Evolutionary conservation across 2,329 filamentous ascomycete species (phyloP), one percentile per base, ranked within the genome.

Genomic region (Cryphonectria nitschkei): DNA sequence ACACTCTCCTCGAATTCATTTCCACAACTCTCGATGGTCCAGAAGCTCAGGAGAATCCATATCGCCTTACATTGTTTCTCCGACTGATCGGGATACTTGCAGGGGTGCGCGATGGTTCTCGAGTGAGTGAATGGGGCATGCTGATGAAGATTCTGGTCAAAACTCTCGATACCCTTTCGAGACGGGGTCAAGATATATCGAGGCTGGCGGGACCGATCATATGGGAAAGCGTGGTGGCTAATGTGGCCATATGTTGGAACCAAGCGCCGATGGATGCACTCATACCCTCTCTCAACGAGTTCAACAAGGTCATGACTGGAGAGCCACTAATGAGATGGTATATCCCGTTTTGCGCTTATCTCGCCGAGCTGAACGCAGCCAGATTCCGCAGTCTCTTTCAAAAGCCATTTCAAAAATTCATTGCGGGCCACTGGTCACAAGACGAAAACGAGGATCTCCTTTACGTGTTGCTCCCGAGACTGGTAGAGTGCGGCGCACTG

Each of bases 361-460:
- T 96, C 75, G 91, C 93, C 0, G 88, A 93, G 68, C 84, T 97
- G 50, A 90, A 94, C 62, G 79, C 86, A 1, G 88, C 91, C 68
- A 88, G 93, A 54, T 99, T 98, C 77, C 88, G 90, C 68, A 90
- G 89, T 74, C 84, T 98, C n/a, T 86, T 97, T 43, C 84, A 95
- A 9, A 91, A 89, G 52, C 90, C 93, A 70, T 94, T 98, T 75
- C 93, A 97, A 79, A 93, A 89, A 88, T 98, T 96, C 76, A 86
- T 97, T 73, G 84, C 90, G 43, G 86, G 86, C 8, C 90, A 93
- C 75, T 97, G 93, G 93, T 88, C 89, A 3, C 87, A 90, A 74
- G 84, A 82, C 74, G 78, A 84, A 77, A 86, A 93, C 67, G 90
- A 93, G 78, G 87, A 91, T 73, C 86, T 91, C 73, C 82, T 94